Evolutionary conservation across 352 stramenopile genomes (phyloP).

Genomic region (Phytophthora brassicae): DNA sequence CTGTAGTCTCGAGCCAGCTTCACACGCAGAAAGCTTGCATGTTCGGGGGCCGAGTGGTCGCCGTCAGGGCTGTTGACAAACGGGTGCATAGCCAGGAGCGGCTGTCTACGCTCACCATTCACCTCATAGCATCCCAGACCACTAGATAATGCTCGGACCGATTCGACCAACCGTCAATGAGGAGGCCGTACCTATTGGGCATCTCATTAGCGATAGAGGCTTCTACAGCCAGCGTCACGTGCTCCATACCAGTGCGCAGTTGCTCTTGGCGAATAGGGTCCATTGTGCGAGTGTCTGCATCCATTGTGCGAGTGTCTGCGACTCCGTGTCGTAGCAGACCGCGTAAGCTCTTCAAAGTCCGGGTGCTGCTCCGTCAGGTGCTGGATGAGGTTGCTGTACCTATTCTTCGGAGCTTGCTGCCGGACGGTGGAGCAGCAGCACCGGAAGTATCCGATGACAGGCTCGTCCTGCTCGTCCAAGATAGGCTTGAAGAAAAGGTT

Average conservation of each 20-base stretch:
- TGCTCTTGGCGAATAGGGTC: not conserved
- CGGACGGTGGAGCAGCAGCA: not conserved
- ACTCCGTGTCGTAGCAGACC: not conserved
- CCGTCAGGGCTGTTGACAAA: too few species aligned
- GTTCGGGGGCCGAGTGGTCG: too few species aligned
- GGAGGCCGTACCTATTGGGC: not conserved
- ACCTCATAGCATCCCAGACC: not conserved
- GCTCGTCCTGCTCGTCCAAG: conserved; percentile 1
- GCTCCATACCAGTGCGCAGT: not conserved
- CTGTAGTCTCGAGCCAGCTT: too few species aligned
- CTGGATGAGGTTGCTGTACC: not conserved
- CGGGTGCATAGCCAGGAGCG: not conserved
- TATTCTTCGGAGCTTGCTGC: not conserved
- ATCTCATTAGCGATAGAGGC: not conserved
- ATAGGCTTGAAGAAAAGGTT: not conserved
- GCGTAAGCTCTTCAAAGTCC: not conserved
- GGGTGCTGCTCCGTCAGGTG: not conserved
- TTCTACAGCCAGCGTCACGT: not conserved
- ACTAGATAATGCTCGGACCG: not conserved
- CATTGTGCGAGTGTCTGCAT: not conserved
- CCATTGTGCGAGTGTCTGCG: not conserved
- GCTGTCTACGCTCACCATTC: not conserved
- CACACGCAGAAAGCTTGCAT: too few species aligned
- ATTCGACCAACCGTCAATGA: not conserved
- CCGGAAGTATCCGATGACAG: not conserved